Evolutionary conservation across 192 early-diverging fungal genomes (phyloP).

Genomic region (Mortierella claussenii): DNA sequence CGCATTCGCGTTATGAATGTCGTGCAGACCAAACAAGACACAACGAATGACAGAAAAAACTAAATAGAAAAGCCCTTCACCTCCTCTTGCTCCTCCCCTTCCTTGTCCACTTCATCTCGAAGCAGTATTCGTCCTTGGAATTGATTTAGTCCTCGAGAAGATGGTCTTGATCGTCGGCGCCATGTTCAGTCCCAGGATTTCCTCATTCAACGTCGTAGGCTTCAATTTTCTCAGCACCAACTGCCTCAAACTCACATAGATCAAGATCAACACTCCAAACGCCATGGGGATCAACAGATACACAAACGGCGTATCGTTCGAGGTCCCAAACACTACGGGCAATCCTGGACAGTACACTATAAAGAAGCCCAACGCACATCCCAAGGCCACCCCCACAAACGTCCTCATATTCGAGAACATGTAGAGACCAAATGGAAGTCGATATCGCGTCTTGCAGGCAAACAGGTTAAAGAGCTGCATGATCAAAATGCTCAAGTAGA

Average conservation of each 20-base stretch:
- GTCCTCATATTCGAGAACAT: conserved; percentile 82
- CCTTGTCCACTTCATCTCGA: too few relatives aligned
- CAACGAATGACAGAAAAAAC: too few relatives aligned
- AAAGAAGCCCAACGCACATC: conserved; percentile 70
- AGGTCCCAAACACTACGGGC: conserved; percentile 83
- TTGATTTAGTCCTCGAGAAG: conserved; percentile 39
- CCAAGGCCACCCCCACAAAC: conserved; percentile 74
- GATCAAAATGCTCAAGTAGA: conserved; percentile 82
- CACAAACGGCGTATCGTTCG: conserved; percentile 60
- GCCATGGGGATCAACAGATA: conserved; percentile 89
- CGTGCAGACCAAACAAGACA: too few relatives aligned
- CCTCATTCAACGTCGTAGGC: conserved; percentile 76
- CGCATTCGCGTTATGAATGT: too few relatives aligned
- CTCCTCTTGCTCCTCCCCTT: too few relatives aligned
- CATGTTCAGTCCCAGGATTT: conserved; percentile 81
- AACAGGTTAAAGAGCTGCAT: conserved; percentile 96
- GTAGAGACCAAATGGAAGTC: conserved; percentile 80
- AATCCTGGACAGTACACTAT: conserved; percentile 89
- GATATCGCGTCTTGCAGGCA: conserved; percentile 84
- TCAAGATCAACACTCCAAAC: conserved; percentile 80
- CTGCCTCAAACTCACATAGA: conserved; percentile 79
- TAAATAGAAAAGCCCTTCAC: too few relatives aligned
- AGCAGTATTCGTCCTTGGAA: too few relatives aligned
- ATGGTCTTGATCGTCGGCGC: conserved; percentile 49
- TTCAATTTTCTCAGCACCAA: conserved; percentile 66